Evolutionary conservation across 805 yeast genomes (phyloP), one percentile per base, ranked within the genome.

Genomic region (Spathaspora passalidarum): DNA sequence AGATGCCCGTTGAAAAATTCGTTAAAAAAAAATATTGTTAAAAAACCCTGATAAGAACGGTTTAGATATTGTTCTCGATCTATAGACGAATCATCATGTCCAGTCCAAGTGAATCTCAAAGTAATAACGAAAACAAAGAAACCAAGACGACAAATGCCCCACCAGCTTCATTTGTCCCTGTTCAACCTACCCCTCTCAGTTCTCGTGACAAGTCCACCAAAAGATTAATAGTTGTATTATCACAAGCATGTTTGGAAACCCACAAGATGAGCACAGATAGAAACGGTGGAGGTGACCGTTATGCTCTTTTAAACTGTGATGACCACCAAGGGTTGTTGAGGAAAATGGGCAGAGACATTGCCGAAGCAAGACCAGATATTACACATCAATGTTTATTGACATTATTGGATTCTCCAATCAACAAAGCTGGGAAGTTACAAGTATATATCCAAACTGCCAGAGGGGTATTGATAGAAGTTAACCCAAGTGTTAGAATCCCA

Each of bases 301-400:
- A 85, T 61, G 97, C 96, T 0, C 71, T 94, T 49, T 76, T 94
- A 60, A 94, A 94, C 72, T 94, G 99, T 75, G 99, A 94, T 66
- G 99, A 94, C 64, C 99, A 94, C 65, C 99, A 94, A 71, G 97
- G 97, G 13, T 74, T 92, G 43, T 73, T 94, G 58, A 86, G 92
- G 65, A 92, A 90, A 63, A 89, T 92, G 96, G 96, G 96, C 44
- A 81, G 98, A 62, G 98, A 94, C 62, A 92, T 94, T 52, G 88
- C 96, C 41, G 99, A 94, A 62, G 98, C 97, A 6, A 82, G 99
- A 66, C 99, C 99, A n/a, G 99, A 94, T 66, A 94, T 94, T 59
- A 94, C 99, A 38, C 99, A 94, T 64, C 99, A 92, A 69, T 94
- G 99, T 75, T 79, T 94, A 36, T 76, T 94, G 66, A 92, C 99